Evolutionary conservation across 345 rosid genomes (phyloP).

Genomic region (Eucalyptus pauciflora): DNA sequence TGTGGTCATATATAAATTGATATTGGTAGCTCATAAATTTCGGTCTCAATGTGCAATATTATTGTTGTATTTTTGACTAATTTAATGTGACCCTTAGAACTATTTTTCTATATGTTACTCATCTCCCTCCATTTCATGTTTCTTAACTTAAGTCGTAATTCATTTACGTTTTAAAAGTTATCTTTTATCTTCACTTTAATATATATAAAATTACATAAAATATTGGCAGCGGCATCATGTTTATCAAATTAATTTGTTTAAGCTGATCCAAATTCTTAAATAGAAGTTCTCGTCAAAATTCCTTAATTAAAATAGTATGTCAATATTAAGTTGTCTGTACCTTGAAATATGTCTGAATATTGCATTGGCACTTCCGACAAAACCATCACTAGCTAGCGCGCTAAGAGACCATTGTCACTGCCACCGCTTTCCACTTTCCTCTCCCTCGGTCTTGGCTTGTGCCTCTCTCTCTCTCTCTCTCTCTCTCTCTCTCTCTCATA

Average conservation of each 20-base stretch:
- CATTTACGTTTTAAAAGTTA: not conserved
- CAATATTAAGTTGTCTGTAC: not conserved
- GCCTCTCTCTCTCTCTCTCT: too few relatives aligned
- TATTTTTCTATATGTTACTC: not conserved
- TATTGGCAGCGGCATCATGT: not conserved
- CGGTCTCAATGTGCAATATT: too few relatives aligned
- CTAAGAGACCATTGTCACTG: too few relatives aligned
- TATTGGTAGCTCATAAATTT: too few relatives aligned
- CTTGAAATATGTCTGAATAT: too few relatives aligned
- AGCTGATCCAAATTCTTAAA: not conserved
- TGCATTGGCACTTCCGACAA: not conserved
- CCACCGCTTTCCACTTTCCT: too few relatives aligned
- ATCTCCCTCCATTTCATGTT: not conserved
- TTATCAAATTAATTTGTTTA: not conserved
- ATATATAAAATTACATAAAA: not conserved
- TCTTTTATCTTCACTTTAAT: not conserved
- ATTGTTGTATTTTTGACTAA: too few relatives aligned
- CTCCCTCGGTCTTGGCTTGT: too few relatives aligned
- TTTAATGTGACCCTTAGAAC: too few relatives aligned
- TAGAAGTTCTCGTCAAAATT: not conserved
- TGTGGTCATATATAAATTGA: too few relatives aligned
- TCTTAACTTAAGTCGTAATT: not conserved
- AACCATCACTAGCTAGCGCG: not conserved
- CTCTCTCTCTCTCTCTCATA: too few relatives aligned
- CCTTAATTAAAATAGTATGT: not conserved